Percentiles rank a stretch among this genome's conserved stretches.
Conservation (phyloP, 116 monocot species). For the Zostera marina region DNA sequence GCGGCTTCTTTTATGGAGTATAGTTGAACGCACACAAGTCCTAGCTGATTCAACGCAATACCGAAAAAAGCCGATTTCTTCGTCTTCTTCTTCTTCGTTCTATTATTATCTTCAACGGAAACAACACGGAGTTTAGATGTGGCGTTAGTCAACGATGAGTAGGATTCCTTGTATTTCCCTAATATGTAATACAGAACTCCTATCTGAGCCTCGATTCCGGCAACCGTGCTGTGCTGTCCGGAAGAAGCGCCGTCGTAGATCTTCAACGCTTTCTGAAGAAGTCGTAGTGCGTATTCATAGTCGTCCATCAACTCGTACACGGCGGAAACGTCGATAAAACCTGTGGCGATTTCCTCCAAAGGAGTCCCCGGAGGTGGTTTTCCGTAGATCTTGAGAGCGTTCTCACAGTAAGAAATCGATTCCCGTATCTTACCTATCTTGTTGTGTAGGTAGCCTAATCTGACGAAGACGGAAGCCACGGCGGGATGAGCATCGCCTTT, state of each 20-base stretch:
- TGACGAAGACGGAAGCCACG: conserved; percentile 21
- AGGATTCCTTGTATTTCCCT: conserved; percentile 18
- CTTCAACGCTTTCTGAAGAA: conserved; percentile 19
- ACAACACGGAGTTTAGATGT: conserved; percentile 12
- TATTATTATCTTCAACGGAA: not conserved
- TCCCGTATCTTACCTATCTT: conserved; percentile 19
- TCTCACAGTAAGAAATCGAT: conserved; percentile 19
- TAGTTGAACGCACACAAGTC: conserved; percentile 14
- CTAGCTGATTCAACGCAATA: conserved; percentile 21
- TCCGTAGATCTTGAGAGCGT: conserved; percentile 15
- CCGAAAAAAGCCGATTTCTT: conserved; percentile 26
- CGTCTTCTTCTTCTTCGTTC: no score
- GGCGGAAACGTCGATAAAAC: conserved; percentile 15
- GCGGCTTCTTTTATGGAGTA: conserved; percentile 20
- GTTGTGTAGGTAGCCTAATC: conserved; percentile 17
- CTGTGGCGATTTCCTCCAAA: conserved; percentile 16
- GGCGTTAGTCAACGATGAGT: conserved; percentile 9
- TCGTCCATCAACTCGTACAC: conserved; percentile 23
- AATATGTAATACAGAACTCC: conserved; percentile 15
- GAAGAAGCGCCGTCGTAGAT: conserved; percentile 14
- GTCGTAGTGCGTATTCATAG: conserved; percentile 13
- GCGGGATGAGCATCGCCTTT: conserved; percentile 18
- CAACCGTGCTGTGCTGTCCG: conserved; percentile 15
- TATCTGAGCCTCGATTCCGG: conserved; percentile 23
- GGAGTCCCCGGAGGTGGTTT: conserved; percentile 21